A percentile compares a stretch with the other conserved stretches of the same genome.
Evolutionary conservation across 495 filamentous ascomycete genomes (phyloP).

Genomic region (Staphylotrichum longicolle): DNA sequence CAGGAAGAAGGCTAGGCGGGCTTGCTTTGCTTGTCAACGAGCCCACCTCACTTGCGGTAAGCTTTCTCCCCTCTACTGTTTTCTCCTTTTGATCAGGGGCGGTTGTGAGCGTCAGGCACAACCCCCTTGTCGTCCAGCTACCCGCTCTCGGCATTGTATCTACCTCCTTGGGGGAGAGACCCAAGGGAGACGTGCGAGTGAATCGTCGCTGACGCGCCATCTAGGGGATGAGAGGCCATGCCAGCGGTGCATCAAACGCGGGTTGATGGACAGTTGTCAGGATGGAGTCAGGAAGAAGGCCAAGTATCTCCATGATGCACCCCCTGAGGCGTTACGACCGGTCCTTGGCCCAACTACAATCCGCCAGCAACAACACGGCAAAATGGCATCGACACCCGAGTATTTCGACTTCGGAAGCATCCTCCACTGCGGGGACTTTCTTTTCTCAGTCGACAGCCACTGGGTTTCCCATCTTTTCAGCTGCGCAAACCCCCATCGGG

Average conservation of each 20-base stretch:
- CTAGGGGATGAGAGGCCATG: slow-evolving; percentile 80
- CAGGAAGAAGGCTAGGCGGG: slow-evolving; percentile 92
- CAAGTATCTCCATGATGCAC: slow-evolving; percentile 96
- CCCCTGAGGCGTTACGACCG: slow-evolving; percentile 63
- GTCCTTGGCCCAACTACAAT: slow-evolving; percentile 55
- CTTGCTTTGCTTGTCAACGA: slow-evolving; percentile 94
- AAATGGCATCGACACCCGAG: slow-evolving; percentile 35
- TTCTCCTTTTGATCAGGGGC: not conserved
- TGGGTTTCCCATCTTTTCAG: slow-evolving; percentile 37
- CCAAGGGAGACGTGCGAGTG: no score
- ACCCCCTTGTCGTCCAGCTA: no score
- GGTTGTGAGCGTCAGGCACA: no score
- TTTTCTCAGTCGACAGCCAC: slow-evolving; percentile 40
- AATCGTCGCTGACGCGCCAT: slow-evolving; percentile 9
- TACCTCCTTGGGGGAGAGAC: no score
- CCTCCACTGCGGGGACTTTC: slow-evolving; percentile 35
- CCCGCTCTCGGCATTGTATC: no score
- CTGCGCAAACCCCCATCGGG: slow-evolving; percentile 28
- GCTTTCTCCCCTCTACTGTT: slow-evolving; percentile 36
- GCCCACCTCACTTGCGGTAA: slow-evolving; percentile 98
- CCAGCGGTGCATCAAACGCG: slow-evolving; percentile 88
- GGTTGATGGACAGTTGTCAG: slow-evolving; percentile 83
- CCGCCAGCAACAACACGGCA: slow-evolving; percentile 39
- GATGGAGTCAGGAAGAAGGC: slow-evolving; percentile 98
- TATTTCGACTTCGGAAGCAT: slow-evolving; percentile 34